Base-by-base conservation (phyloP, 768 basidiomycete species). In the Termitomyces eurrhizus region DNA sequence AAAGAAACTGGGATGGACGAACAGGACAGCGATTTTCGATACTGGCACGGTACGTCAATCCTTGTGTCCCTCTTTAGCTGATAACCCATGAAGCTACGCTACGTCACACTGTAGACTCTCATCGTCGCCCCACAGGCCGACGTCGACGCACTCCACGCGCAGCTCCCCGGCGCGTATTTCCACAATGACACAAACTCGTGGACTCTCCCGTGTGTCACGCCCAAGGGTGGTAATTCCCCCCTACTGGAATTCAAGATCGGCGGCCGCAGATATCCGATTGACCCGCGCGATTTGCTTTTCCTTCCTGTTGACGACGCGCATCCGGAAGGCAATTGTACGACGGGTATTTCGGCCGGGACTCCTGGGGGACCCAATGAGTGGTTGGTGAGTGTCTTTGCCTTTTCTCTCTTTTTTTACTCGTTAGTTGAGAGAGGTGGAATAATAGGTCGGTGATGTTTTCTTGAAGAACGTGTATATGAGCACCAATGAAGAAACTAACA, bases 11-110 rank as follows among this genome's bases (percentile, higher is more conserved):
- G 74, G 76, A 13, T 69, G 85, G 45, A 58, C 56, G 0, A 73
- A 74, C 39, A 83, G 84, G 65, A 83, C 82, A 14, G 86, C 85
- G 36, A 85, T 90, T 60, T 65, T 80, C 24, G 80, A 81, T 64
- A 79, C 74, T 36, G 81, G 73, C 39, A 72, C 73, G 29, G 72
- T 71, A 37, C 52, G 67, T 65, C n/a, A 13, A 35, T n/a, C 8
- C 16, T 52, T 24, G 21, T 3, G 1, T 39, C 2, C 11, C 35
- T 48, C 36, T 13, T 53, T 45, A 12, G n/a, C 16, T 18, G 13
- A 42, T n/a, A 49, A 14, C n/a, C n/a, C 35, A 51, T 36, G 9
- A 42, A 6, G 11, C 18, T 45, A 32, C 39, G 12, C 14, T 37
- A 37, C 24, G 8, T 29, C 39, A 37, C 46, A 69, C 41, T n/a